phyloP scores from a whole-genome alignment of 2,329 filamentous ascomycete genomes.

The Exutisphaerella laricina region DNA sequence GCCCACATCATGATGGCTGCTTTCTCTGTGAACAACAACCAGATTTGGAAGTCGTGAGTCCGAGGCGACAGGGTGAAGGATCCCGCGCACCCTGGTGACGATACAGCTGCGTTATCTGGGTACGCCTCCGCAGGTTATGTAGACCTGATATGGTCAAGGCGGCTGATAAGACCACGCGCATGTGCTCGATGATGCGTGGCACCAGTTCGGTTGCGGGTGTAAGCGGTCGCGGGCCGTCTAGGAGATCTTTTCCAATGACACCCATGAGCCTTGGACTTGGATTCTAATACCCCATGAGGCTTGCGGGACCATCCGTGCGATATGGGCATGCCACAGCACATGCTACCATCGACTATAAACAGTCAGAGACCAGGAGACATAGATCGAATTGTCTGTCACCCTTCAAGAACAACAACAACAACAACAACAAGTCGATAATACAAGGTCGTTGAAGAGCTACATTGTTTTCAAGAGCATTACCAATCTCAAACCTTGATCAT shows the following conservation, averaged over 20 bases:
- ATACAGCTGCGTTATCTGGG: constrained; percentile 1
- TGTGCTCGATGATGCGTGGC: neutral
- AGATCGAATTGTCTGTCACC: neutral
- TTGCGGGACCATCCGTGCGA: constrained; percentile 3
- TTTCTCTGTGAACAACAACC: constrained; percentile 6
- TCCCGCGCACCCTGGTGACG: neutral
- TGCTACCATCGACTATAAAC: neutral
- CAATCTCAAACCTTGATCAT: too few species aligned
- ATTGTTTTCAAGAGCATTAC: too few species aligned
- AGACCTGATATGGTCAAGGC: neutral
- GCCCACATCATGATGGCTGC: neutral
- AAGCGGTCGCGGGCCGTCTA: neutral
- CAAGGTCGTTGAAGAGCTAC: neutral
- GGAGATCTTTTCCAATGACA: neutral
- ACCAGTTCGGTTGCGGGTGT: neutral
- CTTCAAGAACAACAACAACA: constrained; percentile 1
- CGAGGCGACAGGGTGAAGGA: neutral
- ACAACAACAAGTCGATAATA: too few species aligned
- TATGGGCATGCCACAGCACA: neutral
- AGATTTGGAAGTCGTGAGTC: constrained; percentile 3
- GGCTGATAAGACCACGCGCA: neutral
- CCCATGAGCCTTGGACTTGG: neutral
- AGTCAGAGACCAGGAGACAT: neutral
- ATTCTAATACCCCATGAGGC: constrained; percentile 4
- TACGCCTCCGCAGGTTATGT: constrained; percentile 1